Conservation (phyloP, 2,329 filamentous ascomycete species). For the Malbranchea zuffiana region DNA sequence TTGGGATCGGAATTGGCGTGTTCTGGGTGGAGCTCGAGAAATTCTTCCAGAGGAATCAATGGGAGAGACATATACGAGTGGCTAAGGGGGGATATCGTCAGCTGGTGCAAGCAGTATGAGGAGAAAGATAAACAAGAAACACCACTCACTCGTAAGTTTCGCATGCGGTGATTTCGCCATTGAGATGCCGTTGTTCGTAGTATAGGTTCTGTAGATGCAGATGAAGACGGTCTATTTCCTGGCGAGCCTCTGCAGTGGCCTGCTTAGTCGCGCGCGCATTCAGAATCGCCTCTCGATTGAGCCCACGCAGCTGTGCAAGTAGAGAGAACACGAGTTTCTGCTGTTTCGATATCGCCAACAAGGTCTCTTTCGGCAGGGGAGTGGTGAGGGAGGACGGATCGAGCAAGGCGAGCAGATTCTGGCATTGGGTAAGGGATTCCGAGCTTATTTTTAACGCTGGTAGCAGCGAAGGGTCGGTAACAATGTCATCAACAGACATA, state of each 20-base stretch:
- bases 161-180: constrained; percentile 81
- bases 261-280: constrained; percentile 76
- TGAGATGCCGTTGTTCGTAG: constrained; percentile 86
- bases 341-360: constrained; percentile 56
- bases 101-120: neutral
- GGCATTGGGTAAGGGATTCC: constrained; percentile 61
- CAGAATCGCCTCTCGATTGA: constrained; percentile 73
- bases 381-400: constrained; percentile 36
- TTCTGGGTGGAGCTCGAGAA: constrained; percentile 65
- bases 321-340: constrained; percentile 72
- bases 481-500: constrained; percentile 49
- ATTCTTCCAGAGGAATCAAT: constrained; percentile 72
- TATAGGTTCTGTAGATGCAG: constrained; percentile 90
- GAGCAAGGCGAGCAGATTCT: constrained; percentile 35
- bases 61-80: constrained; percentile 83
- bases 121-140: neutral
- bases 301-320: constrained; percentile 65
- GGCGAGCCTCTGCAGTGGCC: constrained; percentile 71
- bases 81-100: constrained; percentile 13
- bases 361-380: constrained; percentile 37
- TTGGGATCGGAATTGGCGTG: constrained; percentile 62
- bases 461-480: constrained; percentile 55
- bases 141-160: constrained; percentile 84
- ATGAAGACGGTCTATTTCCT: constrained; percentile 84
- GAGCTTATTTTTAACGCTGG: constrained; percentile 62